Percentiles rank a stretch among this genome's conserved stretches.
These are phyloP conservation scores for Pichia sp. DNA, from an alignment of 1,139 yeast genomes.

Conservation along the genomic window DNA sequence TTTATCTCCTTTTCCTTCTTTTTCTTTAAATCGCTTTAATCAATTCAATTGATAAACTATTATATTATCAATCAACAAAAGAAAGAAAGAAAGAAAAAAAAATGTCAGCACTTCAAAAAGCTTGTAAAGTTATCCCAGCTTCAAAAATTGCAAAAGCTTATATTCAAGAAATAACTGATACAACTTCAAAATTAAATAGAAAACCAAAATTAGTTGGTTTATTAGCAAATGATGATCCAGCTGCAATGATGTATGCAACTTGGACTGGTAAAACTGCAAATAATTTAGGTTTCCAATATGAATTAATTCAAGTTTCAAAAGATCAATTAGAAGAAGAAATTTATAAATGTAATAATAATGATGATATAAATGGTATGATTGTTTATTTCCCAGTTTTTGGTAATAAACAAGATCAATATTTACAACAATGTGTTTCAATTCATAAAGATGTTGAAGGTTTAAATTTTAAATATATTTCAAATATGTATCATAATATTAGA, in stretches of 20 bases:
- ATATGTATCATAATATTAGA: slow-evolving; percentile 87
- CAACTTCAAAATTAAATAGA: slow-evolving; percentile 44
- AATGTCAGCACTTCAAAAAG: slow-evolving; percentile 12
- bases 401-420: slow-evolving; percentile 86
- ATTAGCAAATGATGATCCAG: slow-evolving; percentile 88
- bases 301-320: slow-evolving; percentile 61
- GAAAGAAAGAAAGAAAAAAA: not conserved
- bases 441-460: slow-evolving; percentile 96
- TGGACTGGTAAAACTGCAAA: slow-evolving; percentile 94
- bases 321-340: slow-evolving; percentile 82
- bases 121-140: slow-evolving; percentile 69
- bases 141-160: slow-evolving; percentile 80
- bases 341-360: slow-evolving; percentile 74
- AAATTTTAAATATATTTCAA: slow-evolving; percentile 84
- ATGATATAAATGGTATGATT: slow-evolving; percentile 82
- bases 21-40: not conserved
- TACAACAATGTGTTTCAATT: slow-evolving; percentile 81
- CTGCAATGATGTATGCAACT: slow-evolving; percentile 88
- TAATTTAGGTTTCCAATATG: slow-evolving; percentile 78
- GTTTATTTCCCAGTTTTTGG: slow-evolving; percentile 98
- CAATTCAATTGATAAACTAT: no score
- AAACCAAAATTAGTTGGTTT: slow-evolving; percentile 82
- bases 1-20: not conserved
- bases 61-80: no score
- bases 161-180: slow-evolving; percentile 60